Evolutionary conservation across 2,329 filamentous ascomycete genomes (phyloP).

Genomic region (Gnomoniopsis smithogilvyi): DNA sequence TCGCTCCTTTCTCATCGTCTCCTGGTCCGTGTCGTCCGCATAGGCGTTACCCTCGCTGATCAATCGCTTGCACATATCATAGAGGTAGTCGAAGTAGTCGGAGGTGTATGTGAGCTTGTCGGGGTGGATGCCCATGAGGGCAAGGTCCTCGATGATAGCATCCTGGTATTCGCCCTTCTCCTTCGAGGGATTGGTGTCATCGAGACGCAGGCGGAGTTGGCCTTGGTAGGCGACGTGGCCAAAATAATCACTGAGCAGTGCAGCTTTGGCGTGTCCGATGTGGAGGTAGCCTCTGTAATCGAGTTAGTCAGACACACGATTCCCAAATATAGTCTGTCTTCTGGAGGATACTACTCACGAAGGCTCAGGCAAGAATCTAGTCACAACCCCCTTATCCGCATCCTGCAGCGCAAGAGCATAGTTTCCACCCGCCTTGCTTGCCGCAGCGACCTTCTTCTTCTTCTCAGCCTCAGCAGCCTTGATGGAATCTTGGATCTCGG

Average conservation of each 20-base stretch:
- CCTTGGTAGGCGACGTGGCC: constrained; percentile 91
- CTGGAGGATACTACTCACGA: constrained; percentile 52
- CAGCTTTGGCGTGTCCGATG: constrained; percentile 93
- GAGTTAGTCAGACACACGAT: background rate
- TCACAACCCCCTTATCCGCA: constrained; percentile 84
- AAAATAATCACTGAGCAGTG: constrained; percentile 93
- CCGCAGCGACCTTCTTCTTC: constrained; percentile 65
- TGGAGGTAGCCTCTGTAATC: constrained; percentile 73
- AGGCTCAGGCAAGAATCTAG: constrained; percentile 89
- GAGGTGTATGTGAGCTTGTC: constrained; percentile 87
- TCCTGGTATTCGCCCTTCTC: constrained; percentile 97
- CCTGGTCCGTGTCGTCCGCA: constrained; percentile 88
- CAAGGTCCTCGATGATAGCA: constrained; percentile 86
- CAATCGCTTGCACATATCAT: constrained; percentile 78
- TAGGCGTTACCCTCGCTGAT: constrained; percentile 88
- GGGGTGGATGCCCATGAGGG: constrained; percentile 86
- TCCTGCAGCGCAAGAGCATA: constrained; percentile 87
- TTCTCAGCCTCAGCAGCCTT: constrained; percentile 67
- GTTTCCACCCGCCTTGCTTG: constrained; percentile 75
- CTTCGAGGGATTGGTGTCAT: constrained; percentile 96
- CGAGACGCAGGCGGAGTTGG: constrained; percentile 86
- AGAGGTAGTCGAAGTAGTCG: constrained; percentile 92
- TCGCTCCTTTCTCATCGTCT: constrained; percentile 82
- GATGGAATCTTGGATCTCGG: constrained; percentile 69
- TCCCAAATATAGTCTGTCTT: background rate